Percentiles rank a stretch among this genome's conserved stretches.
These are phyloP conservation scores for Xylaria palmicola DNA, from an alignment of 495 filamentous ascomycete genomes.

Conservation along the genomic window DNA sequence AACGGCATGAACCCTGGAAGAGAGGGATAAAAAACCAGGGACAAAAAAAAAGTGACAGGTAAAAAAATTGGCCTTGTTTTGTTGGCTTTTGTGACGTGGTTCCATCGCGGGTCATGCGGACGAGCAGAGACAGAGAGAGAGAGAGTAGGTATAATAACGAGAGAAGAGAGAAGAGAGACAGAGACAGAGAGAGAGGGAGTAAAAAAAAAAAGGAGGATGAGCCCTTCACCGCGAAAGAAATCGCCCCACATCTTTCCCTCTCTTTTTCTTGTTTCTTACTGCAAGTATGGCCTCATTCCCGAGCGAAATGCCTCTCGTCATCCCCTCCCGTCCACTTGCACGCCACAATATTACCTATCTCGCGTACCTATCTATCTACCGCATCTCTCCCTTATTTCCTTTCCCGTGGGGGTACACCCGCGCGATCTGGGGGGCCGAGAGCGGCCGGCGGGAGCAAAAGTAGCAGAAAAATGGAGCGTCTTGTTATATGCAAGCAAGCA, in stretches of 20 bases:
- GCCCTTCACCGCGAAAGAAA: no score
- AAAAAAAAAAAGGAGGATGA: no score
- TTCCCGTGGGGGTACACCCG: neutral
- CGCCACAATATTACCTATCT: neutral
- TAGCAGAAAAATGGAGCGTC: no score
- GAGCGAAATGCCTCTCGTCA: neutral
- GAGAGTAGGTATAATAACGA: constrained; percentile 14
- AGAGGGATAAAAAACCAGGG: neutral
- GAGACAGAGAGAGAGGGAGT: no score
- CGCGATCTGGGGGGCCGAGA: neutral
- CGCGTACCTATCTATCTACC: neutral
- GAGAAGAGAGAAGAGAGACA: no score
- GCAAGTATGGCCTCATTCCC: neutral
- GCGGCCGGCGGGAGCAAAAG: no score
- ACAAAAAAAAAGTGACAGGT: neutral
- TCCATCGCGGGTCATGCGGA: constrained; percentile 10
- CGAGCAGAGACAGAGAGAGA: no score
- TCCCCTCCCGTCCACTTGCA: neutral
- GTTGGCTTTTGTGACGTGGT: constrained; percentile 11
- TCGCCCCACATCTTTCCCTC: no score
- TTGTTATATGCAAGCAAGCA: neutral
- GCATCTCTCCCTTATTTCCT: no score
- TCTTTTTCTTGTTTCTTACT: no score
- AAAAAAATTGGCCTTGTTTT: no score
- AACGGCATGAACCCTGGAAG: neutral